Conservation (phyloP, 2,329 filamentous ascomycete species). For the Claviceps quebecensis region DNA sequence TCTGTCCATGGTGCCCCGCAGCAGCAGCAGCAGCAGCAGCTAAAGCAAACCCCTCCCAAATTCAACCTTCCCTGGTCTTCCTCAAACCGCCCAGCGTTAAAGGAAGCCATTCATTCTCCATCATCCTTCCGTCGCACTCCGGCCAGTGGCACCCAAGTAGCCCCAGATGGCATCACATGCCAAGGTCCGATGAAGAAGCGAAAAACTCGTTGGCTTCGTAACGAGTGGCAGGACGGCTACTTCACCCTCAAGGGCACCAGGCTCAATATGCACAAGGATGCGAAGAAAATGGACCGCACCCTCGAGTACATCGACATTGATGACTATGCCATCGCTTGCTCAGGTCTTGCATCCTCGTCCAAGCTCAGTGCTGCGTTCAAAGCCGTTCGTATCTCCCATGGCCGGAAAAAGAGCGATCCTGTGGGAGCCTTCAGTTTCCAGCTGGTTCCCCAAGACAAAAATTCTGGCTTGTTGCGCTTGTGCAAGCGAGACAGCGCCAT, state of each 20-base stretch:
- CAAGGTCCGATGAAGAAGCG: conserved; percentile 91
- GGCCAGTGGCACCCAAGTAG: conserved; percentile 17
- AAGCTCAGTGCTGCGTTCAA: conserved; percentile 85
- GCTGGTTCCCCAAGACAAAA: conserved; percentile 56
- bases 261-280: conserved; percentile 62
- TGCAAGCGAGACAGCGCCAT: conserved; percentile 39
- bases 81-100: conserved; percentile 29
- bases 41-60: conserved; percentile 38
- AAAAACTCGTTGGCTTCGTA: conserved; percentile 72
- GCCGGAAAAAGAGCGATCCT: conserved; percentile 38
- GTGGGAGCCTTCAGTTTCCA: conserved; percentile 70
- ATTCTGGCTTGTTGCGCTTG: conserved; percentile 30
- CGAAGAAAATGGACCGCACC: conserved; percentile 35
- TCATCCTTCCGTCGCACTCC: conserved; percentile 11
- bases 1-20: conserved; percentile 19
- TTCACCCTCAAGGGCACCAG: conserved; percentile 69
- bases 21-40: conserved; percentile 24
- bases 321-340: conserved; percentile 79
- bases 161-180: conserved; percentile 46
- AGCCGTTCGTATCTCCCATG: conserved; percentile 51
- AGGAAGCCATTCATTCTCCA: conserved; percentile 29
- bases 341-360: conserved; percentile 55
- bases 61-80: conserved; percentile 43
- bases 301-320: conserved; percentile 77
- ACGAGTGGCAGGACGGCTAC: conserved; percentile 89